Evolutionary conservation across 2,329 filamentous ascomycete species (phyloP).

Genomic region (Trichoderma breve): DNA sequence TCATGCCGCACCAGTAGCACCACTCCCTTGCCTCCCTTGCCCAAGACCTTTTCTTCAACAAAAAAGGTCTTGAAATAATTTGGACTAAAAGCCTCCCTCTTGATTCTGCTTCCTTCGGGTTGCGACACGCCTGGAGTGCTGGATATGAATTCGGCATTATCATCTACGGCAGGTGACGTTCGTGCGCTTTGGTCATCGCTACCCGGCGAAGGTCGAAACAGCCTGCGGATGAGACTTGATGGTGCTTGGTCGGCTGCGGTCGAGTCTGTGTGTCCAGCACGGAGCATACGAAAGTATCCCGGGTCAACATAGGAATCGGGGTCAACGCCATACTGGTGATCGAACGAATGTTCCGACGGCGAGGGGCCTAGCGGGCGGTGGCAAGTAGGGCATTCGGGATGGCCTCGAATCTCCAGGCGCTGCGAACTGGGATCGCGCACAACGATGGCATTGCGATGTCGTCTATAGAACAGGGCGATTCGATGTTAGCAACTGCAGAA

Average conservation of each 20-base stretch:
- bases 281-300: slow-evolving; percentile 93
- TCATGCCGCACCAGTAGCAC: slow-evolving; percentile 92
- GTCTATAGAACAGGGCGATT: slow-evolving; percentile 52
- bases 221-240: slow-evolving; percentile 53
- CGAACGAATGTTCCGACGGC: slow-evolving; percentile 51
- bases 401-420: slow-evolving; percentile 75
- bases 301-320: slow-evolving; percentile 77
- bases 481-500: not conserved
- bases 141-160: slow-evolving; percentile 50
- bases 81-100: slow-evolving; percentile 81
- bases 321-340: slow-evolving; percentile 38
- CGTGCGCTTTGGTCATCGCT: slow-evolving; percentile 22
- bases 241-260: slow-evolving; percentile 43
- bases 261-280: slow-evolving; percentile 49
- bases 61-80: slow-evolving; percentile 95
- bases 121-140: slow-evolving; percentile 50
- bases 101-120: slow-evolving; percentile 66
- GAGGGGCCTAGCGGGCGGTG: slow-evolving; percentile 63
- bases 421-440: slow-evolving; percentile 83
- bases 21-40: slow-evolving; percentile 89
- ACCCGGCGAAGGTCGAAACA: slow-evolving; percentile 46
- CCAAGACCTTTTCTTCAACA: slow-evolving; percentile 80
- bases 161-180: slow-evolving; percentile 25
- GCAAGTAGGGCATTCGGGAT: slow-evolving; percentile 87
- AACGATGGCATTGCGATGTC: slow-evolving; percentile 88